A percentile compares a stretch with the other conserved stretches of the same genome.
phyloP scores from a whole-genome alignment of 208 protist genomes.

The Leishmania major region DNA sequence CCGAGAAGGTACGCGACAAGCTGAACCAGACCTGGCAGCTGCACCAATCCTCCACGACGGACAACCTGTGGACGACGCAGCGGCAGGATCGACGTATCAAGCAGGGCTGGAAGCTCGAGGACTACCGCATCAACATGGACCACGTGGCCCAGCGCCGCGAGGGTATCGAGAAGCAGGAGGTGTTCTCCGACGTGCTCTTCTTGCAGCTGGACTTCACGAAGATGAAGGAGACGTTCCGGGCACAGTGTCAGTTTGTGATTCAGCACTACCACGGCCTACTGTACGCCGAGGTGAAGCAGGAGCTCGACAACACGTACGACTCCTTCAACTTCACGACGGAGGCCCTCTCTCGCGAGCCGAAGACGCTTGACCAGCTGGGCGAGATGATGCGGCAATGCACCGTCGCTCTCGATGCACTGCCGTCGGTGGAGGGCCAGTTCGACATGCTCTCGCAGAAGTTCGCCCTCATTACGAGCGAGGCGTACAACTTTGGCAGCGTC shows the following conservation, averaged over 20 bases:
- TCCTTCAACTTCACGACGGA: conserved; percentile 81
- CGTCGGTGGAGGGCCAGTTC: conserved; percentile 89
- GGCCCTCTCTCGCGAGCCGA: conserved; percentile 84
- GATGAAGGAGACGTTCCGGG: conserved; percentile 96
- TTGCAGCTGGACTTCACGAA: conserved; percentile 95
- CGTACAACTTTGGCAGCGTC: conserved; percentile 82
- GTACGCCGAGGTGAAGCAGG: conserved; percentile 91
- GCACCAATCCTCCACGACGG: conserved; percentile 95
- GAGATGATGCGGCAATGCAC: conserved; percentile 89
- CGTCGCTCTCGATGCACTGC: conserved; percentile 76
- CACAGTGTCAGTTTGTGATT: conserved; percentile 96
- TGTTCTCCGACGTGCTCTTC: conserved; percentile 94
- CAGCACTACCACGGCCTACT: conserved; percentile 95
- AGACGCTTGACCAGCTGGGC: conserved; percentile 94
- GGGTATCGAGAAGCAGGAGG: conserved; percentile 96
- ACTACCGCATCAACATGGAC: conserved; percentile 95
- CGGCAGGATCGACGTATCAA: conserved; percentile 94
- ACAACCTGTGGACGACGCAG: conserved; percentile 94
- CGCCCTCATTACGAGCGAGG: conserved; percentile 90
- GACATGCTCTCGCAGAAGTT: conserved; percentile 95
- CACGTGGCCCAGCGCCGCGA: conserved; percentile 93
- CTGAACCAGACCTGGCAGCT: conserved; percentile 95
- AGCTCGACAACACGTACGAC: conserved; percentile 92
- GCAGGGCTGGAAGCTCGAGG: conserved; percentile 93
- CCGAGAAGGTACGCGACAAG: conserved; percentile 93